phyloP scores from a whole-genome alignment of 192 early-diverging fungal genomes.

The Ambispora gerdemannii region DNA sequence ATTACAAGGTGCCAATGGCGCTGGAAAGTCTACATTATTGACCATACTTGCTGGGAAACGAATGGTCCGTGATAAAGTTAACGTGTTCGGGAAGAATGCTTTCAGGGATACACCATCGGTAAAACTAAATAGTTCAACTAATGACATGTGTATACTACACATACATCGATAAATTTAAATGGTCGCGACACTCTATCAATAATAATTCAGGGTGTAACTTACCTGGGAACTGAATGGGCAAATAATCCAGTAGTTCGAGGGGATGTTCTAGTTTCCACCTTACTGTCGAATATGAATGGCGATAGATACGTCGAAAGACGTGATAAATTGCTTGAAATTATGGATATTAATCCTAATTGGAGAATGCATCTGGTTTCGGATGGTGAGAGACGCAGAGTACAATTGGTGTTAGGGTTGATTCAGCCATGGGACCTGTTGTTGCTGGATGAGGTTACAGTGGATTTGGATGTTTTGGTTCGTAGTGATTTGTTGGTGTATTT shows the following conservation, averaged over 20 bases:
- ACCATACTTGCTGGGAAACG: constrained; percentile 70
- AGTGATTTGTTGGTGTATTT: constrained; percentile 63
- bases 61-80: constrained; percentile 51
- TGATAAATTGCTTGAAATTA: constrained; percentile 59
- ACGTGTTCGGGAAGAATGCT: constrained; percentile 60
- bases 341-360: constrained; percentile 66
- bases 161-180: constrained; percentile 9
- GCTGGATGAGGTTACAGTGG: constrained; percentile 78
- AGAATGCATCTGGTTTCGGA: constrained; percentile 70
- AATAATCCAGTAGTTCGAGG: constrained; percentile 67
- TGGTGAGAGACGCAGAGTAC: constrained; percentile 62
- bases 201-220: constrained; percentile 58
- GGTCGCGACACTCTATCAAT: neutral
- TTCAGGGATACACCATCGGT: constrained; percentile 62
- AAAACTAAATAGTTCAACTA: constrained; percentile 7
- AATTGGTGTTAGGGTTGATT: constrained; percentile 72
- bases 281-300: constrained; percentile 64
- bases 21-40: constrained; percentile 68
- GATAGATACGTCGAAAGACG: constrained; percentile 57
- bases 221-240: constrained; percentile 80
- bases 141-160: neutral
- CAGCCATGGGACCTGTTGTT: constrained; percentile 66
- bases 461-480: constrained; percentile 76
- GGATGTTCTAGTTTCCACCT: constrained; percentile 62
- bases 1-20: constrained; percentile 27